Base-by-base conservation (phyloP, 495 filamentous ascomycete species). In the Podospora australis region DNA sequence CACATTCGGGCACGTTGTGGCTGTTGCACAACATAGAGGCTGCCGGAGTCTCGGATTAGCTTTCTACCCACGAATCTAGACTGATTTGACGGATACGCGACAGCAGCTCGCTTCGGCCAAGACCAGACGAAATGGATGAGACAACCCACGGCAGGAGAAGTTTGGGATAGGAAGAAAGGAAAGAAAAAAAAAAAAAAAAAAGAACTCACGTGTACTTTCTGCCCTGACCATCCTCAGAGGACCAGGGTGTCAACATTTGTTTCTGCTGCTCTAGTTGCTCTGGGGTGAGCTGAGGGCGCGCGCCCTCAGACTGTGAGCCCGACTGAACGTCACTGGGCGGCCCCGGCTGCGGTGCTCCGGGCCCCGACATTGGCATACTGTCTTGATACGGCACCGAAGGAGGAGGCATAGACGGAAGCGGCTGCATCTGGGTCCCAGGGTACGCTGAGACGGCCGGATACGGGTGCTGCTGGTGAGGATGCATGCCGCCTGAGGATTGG, bases 1-100 rank as follows among this genome's bases (percentile, higher is more conserved):
- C 92, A 98, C 92, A 98, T 98, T 41, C 92, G 86, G 53, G 92
- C 92, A 45, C 92, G 84, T 53, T 88, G 75, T 41, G 92, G 92
- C 62, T 98, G 92, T 68, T 98, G 92, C 45, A 87, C 84, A 46
- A 96, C 87, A 52, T 82, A 73, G 46, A 98, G 75, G 40, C 84
- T 86, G 74, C 69, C 47, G 44, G 32, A 14, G 39, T n/a, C 7
- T 53, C 35, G 49, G 25, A 44, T 59, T 55, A 59, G 52, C 46
- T 13, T 26, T 47, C 28, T 35, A 25, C 20, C 29, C 10, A 50
- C 35, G 24, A 3, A 17, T 9, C 26, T 19, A 26, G 26, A n/a
- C n/a, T n/a, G n/a, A n/a, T n/a, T n/a, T n/a, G n/a, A n/a, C n/a
- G n/a, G n/a, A n/a, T n/a, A n/a, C n/a, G n/a, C n/a, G n/a, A n/a